Evolutionary conservation across 495 filamentous ascomycete genomes (phyloP).

Genomic region (Bathelium albidoporum): DNA sequence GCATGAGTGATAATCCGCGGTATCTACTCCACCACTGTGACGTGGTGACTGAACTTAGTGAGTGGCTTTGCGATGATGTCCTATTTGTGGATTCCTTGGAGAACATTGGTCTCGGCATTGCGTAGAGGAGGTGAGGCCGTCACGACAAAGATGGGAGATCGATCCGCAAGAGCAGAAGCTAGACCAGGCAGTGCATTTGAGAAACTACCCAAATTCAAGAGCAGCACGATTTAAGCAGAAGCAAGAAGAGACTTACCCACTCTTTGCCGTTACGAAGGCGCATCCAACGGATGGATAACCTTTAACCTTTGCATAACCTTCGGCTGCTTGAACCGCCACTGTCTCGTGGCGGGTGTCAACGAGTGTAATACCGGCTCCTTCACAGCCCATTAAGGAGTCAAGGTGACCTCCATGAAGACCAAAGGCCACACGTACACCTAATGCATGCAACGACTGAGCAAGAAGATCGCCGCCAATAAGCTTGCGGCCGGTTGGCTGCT

Average conservation of each 20-base stretch:
- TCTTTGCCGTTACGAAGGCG: slow-evolving; percentile 25
- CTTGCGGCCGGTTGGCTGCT: slow-evolving; percentile 14
- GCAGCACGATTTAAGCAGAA: neutral
- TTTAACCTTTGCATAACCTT: slow-evolving; percentile 23
- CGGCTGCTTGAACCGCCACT: slow-evolving; percentile 22
- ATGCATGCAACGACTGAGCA: slow-evolving; percentile 16
- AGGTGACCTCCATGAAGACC: slow-evolving; percentile 25
- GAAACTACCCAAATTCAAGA: slow-evolving; percentile 13
- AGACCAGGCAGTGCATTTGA: slow-evolving; percentile 20
- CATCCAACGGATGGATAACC: slow-evolving; percentile 15
- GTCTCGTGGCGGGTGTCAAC: slow-evolving; percentile 26
- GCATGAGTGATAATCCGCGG: slow-evolving; percentile 18
- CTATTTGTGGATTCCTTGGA: slow-evolving; percentile 24
- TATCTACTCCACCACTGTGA: slow-evolving; percentile 23
- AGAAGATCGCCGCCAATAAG: slow-evolving; percentile 23
- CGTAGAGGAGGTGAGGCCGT: slow-evolving; percentile 21
- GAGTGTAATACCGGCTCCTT: slow-evolving; percentile 21
- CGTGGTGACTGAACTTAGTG: slow-evolving; percentile 22
- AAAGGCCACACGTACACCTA: slow-evolving; percentile 23
- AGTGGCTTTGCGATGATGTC: slow-evolving; percentile 20
- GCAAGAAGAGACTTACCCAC: slow-evolving; percentile 12
- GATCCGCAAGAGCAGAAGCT: slow-evolving; percentile 23
- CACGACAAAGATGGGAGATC: slow-evolving; percentile 21
- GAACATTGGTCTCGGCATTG: slow-evolving; percentile 21
- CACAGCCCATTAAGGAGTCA: slow-evolving; percentile 24